phyloP scores from a whole-genome alignment of 495 filamentous ascomycete species.

The Penicillium subrubescens region DNA sequence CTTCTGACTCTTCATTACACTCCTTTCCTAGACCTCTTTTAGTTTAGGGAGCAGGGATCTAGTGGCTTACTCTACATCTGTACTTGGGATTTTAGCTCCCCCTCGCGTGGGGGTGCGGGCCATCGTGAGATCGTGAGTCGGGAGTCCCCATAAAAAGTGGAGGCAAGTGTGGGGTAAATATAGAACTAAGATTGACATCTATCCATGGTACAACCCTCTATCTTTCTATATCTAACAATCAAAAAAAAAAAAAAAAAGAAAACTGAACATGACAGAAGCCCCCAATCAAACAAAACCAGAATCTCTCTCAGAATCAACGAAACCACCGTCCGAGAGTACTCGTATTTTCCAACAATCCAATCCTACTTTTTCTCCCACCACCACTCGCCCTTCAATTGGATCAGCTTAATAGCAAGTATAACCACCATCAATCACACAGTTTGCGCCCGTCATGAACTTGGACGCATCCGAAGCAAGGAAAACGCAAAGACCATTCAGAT shows the following conservation, averaged over 20 bases:
- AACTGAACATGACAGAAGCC: neutral
- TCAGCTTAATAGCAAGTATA: constrained; percentile 26
- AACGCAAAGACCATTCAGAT: constrained; percentile 80
- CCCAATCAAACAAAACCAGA: neutral
- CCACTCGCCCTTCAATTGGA: neutral
- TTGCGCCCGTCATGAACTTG: constrained; percentile 76
- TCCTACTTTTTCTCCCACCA: neutral
- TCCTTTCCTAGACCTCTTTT: no score
- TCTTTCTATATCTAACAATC: constrained; percentile 1
- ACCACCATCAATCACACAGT: constrained; percentile 67
- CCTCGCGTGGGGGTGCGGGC: neutral
- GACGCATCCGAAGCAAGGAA: constrained; percentile 77
- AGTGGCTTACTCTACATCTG: no score
- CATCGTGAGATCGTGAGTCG: neutral
- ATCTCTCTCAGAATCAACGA: neutral
- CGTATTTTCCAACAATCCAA: neutral
- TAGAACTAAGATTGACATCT: constrained; percentile 3
- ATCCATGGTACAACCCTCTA: constrained; percentile 2
- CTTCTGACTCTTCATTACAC: no score
- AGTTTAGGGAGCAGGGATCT: neutral
- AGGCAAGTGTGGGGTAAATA: neutral
- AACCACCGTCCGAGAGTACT: neutral
- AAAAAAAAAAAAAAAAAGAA: neutral
- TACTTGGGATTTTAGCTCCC: neutral
- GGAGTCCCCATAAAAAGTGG: neutral